Base-by-base conservation (phyloP, 176 grass and related monocot species). In the Typha latifolia region DNA sequence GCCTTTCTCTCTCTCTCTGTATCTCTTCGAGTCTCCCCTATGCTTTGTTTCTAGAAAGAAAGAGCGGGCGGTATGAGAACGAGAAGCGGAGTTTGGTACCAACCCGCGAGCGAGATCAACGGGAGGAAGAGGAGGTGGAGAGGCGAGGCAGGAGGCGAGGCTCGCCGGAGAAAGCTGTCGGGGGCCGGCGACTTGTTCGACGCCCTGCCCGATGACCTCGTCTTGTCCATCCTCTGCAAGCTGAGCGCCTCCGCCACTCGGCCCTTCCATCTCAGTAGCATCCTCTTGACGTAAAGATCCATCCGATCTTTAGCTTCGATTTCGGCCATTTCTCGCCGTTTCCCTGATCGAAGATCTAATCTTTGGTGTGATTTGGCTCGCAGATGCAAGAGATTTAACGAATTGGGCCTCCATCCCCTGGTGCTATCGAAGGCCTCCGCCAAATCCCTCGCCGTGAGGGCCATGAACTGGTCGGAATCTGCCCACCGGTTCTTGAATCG, bases 361-460 rank as follows among this genome's bases (percentile, higher is more conserved):
- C 71, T 79, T 79, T 24, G 6, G 37, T 66, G 71, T 21, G 49
- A 52, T 49, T 79, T 23, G 69, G 50, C 9, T 16, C 23, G 49
- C 51, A 92, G 89, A 14, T 89, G 90, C 57, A 94, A 79, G 82
- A 83, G 80, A 63, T 67, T 89, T 16, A 84, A 77, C 14, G 74
- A 66, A 23, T 74, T 94, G 66, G 73, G 57, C 15, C 16, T 66
- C 11, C 55, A 81, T 76, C 74, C 73, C 0, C 11, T 62, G 8
- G 70, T 94, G 62, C 67, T 94, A 15, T 75, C 82, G 12, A 82
- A 74, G 18, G 74, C 74, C 5, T 84, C 90, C 2, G 48, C 63
- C n/a, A 75, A 69, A 14, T 75, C 74, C 7, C 27, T 89, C 12
- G 47, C 71, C 3, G 73, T 89, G 12, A 63, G 73, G 2, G 77